Base-by-base conservation (phyloP, 441 rosid species). In the Arabidopsis lyrata region DNA sequence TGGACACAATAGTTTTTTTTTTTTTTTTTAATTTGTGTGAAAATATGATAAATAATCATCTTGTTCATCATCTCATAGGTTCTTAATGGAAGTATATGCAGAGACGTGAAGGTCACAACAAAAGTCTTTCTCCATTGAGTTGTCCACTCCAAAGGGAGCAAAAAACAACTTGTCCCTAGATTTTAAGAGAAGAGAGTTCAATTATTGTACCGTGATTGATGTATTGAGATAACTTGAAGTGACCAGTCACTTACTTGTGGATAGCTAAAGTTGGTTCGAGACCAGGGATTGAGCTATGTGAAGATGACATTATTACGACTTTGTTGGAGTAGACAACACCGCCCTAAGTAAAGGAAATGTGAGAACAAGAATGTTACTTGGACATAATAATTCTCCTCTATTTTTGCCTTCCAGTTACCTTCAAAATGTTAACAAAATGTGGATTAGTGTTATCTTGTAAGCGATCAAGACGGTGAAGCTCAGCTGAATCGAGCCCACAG, bases 291-390 rank as follows among this genome's bases (percentile, higher is more conserved):
- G 81, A 76, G 77, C 76, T 73, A 59, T 82, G 75, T 61, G 82
- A 63, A 12, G 91, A 80, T 52, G 92, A 75, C 80, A 92, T 68
- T 39, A 86, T 74, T 52, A 84, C 71, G 75, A 90, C 93, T 81
- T 86, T 87, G 81, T 92, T 92, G 0, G 97, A 88, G 86, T 88
- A 90, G 76, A 92, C 88, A 55, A 92, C 32, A 63, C 94, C 96
- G 65, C 97, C 97, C 97, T 92, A 22, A 36, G 41, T 52, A 68
- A 29, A 50, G n/a, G 24, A 1, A 41, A 7, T 14, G 49, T 61
- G 53, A 65, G 39, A 66, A 48, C 45, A 20, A 27, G 59, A 18
- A 24, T 48, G 58, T 36, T 34, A 14, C 41, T 8, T 41, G 39
- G 54, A 66, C 11, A 57, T 38, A 4, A 15, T 14, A 2, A 24